Conservation (phyloP, 1,284 basidiomycete genomes). For the Trichosporon sp. region DNA sequence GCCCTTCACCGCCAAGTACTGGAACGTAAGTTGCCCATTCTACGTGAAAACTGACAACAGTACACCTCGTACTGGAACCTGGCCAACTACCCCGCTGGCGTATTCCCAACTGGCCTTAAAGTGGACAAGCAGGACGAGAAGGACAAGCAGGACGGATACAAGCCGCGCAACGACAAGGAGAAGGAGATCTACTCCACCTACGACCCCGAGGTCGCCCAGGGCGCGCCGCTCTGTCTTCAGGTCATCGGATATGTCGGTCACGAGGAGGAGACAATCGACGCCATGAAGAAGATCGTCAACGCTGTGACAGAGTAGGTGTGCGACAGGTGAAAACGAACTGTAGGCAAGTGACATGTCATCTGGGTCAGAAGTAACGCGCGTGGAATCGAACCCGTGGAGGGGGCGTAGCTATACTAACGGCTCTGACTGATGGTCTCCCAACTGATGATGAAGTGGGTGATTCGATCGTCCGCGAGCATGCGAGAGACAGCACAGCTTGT, state of each 20-base stretch:
- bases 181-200: constrained; percentile 38
- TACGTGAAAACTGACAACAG: constrained; percentile 5
- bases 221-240: constrained; percentile 30
- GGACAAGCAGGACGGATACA: constrained; percentile 53
- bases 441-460: too few relatives aligned
- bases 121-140: constrained; percentile 60
- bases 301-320: constrained; percentile 12
- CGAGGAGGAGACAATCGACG: constrained; percentile 29
- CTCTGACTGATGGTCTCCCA: too few relatives aligned
- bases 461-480: too few relatives aligned
- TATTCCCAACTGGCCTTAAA: constrained; percentile 66
- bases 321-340: not conserved
- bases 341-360: not conserved
- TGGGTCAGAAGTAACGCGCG: not conserved
- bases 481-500: too few relatives aligned
- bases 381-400: not conserved
- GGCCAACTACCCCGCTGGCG: constrained; percentile 68
- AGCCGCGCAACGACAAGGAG: constrained; percentile 58
- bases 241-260: constrained; percentile 27
- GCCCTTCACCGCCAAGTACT: constrained; percentile 48
- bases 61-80: constrained; percentile 71
- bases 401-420: too few relatives aligned
- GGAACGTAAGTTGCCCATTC: constrained; percentile 29
- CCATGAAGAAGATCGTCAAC: constrained; percentile 20
- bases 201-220: constrained; percentile 27